Conservation (phyloP, 441 rosid genomes). For the Populus hybrid region DNA sequence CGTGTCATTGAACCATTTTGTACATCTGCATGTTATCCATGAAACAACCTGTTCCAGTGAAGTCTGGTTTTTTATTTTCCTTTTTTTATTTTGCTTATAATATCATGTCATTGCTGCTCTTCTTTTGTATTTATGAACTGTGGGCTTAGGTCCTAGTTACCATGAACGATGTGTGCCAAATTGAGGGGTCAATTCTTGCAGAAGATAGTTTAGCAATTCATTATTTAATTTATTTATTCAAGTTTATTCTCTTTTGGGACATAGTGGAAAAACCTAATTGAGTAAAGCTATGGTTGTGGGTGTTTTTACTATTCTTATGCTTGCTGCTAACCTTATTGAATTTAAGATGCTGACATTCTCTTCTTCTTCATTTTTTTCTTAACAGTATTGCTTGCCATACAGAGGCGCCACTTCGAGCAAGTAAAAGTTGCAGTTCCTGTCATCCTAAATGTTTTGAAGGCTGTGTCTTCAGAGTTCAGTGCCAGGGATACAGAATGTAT, state of each 20-base stretch:
- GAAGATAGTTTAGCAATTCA: not conserved
- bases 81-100: not conserved
- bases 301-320: not conserved
- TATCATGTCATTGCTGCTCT: not conserved
- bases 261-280: not conserved
- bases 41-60: not conserved
- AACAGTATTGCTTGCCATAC: constrained; percentile 56
- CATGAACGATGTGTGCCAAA: not conserved
- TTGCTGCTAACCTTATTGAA: not conserved
- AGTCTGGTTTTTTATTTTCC: not conserved
- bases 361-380: not conserved
- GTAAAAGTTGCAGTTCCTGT: constrained; percentile 65
- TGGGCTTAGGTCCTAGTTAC: not conserved
- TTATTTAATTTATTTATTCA: not conserved
- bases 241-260: not conserved
- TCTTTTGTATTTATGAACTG: not conserved
- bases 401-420: constrained; percentile 78
- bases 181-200: not conserved
- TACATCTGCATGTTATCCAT: not conserved
- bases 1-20: not conserved
- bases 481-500: constrained; percentile 32
- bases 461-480: constrained; percentile 37
- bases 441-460: constrained; percentile 55
- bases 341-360: not conserved
- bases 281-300: not conserved